Evolutionary conservation across 2,329 filamentous ascomycete genomes (phyloP), one percentile per base, ranked within the genome.

Genomic region (Lecanoromycetidae sp.): DNA sequence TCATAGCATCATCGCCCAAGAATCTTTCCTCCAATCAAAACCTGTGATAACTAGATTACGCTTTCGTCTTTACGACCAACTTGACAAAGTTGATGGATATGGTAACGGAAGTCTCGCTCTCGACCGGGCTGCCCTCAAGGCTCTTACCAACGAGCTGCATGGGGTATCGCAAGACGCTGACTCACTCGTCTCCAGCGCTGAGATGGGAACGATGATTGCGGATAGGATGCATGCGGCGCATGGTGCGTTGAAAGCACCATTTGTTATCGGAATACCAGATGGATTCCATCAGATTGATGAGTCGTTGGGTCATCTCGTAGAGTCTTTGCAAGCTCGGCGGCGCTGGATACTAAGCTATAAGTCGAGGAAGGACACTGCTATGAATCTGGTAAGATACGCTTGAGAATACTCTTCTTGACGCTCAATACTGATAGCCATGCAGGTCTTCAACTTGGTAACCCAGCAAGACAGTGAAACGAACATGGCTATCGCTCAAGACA

Each of bases 381-480:
- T 57, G 54, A 53, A 46, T 20, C 30, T 56, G 5, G 52, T 56
- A 22, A 30, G 27, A n/a, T n/a, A n/a, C n/a, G n/a, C n/a, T n/a
- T n/a, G n/a, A n/a, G n/a, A n/a, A n/a, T n/a, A n/a, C n/a, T n/a
- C n/a, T n/a, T n/a, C n/a, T n/a, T n/a, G n/a, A n/a, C n/a, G n/a
- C n/a, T n/a, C n/a, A n/a, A n/a, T n/a, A n/a, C n/a, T n/a, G n/a
- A n/a, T n/a, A n/a, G n/a, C n/a, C n/a, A n/a, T n/a, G n/a, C 25
- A 62, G 60, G 58, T 56, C 5, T 63, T 60, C 48, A 63, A 63
- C 30, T 48, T 61, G 7, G 58, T 62, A 30, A 59, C 60, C 5
- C 61, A 64, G 43, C 46, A 52, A 19, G 56, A 60, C 30, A 47
- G 41, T 30, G 12, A 44, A 13, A 33, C 29, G 15, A 25, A 37